Conservation (phyloP, 257 asterid species). For the Oldenlandia corymbosa region DNA sequence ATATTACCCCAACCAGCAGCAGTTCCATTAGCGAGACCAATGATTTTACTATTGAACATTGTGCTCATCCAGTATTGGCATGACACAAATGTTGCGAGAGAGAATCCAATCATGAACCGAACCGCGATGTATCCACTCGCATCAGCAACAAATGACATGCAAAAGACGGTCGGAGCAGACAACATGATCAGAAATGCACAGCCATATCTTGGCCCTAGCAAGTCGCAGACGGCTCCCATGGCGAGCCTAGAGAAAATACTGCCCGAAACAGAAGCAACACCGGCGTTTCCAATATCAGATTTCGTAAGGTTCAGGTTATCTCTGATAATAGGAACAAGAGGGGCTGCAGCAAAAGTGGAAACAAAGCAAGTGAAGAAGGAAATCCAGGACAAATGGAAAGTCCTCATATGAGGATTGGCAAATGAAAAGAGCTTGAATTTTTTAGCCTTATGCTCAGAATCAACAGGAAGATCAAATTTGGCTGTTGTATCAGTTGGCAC, state of each 20-base stretch:
- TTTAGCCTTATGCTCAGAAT: constrained; percentile 58
- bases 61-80: constrained; percentile 63
- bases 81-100: constrained; percentile 60
- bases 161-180: constrained; percentile 52
- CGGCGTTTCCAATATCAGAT: constrained; percentile 51
- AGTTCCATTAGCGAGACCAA: constrained; percentile 49
- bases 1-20: constrained; percentile 77
- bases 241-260: constrained; percentile 58
- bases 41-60: constrained; percentile 47
- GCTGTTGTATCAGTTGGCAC: constrained; percentile 46
- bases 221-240: constrained; percentile 56
- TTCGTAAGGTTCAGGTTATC: constrained; percentile 46
- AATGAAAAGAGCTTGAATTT: constrained; percentile 42
- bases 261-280: constrained; percentile 62
- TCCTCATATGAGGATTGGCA: constrained; percentile 54
- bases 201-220: constrained; percentile 55
- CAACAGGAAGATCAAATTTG: constrained; percentile 49
- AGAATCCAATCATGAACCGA: constrained; percentile 62
- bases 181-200: constrained; percentile 51
- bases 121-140: constrained; percentile 43
- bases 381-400: constrained; percentile 59
- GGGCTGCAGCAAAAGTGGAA: constrained; percentile 60
- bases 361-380: constrained; percentile 59
- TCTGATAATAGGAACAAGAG: constrained; percentile 54
- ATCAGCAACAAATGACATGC: constrained; percentile 39